These are phyloP conservation scores for Coemansia sp. DNA, from an alignment of 192 early-diverging fungal genomes.

Conservation along the genomic window DNA sequence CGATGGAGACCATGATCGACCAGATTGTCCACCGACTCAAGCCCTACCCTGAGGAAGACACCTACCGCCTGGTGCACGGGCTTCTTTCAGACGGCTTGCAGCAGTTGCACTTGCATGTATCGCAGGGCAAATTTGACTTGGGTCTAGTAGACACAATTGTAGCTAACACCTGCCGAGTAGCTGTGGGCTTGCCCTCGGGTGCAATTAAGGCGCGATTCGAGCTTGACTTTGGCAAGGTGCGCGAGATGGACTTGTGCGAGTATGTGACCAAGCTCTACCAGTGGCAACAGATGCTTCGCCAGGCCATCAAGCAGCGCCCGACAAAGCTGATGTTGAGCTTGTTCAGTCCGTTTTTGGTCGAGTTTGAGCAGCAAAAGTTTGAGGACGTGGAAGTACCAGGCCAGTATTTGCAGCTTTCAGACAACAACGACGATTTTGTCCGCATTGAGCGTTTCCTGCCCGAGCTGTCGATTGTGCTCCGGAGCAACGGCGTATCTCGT, in stretches of 20 bases:
- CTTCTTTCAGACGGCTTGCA: slow-evolving; percentile 89
- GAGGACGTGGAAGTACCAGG: slow-evolving; percentile 99
- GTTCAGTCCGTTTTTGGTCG: slow-evolving; percentile 89
- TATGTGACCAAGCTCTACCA: slow-evolving; percentile 85
- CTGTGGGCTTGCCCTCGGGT: slow-evolving; percentile 81
- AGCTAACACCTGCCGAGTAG: slow-evolving; percentile 81
- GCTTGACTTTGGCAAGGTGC: slow-evolving; percentile 87
- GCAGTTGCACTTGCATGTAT: slow-evolving; percentile 53
- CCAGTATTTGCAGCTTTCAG: slow-evolving; percentile 84
- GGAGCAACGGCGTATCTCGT: slow-evolving; percentile 72
- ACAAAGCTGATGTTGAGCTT: slow-evolving; percentile 80
- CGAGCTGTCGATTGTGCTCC: slow-evolving; percentile 81
- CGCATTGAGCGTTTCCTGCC: slow-evolving; percentile 94
- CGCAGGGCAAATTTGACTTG: slow-evolving; percentile 26
- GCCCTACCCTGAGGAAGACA: slow-evolving; percentile 95
- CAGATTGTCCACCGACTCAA: slow-evolving; percentile 94
- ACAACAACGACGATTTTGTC: slow-evolving; percentile 89
- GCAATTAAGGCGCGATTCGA: slow-evolving; percentile 73
- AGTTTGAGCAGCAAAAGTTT: slow-evolving; percentile 99
- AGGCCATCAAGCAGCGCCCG: slow-evolving; percentile 81
- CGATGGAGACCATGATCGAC: slow-evolving; percentile 99
- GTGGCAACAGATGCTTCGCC: slow-evolving; percentile 95
- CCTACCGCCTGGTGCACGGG: slow-evolving; percentile 92
- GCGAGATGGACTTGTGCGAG: slow-evolving; percentile 74
- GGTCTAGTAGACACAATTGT: slow-evolving; percentile 39